Evolutionary conservation across 2,329 filamentous ascomycete genomes (phyloP).

Genomic region (Alternaria longipes): DNA sequence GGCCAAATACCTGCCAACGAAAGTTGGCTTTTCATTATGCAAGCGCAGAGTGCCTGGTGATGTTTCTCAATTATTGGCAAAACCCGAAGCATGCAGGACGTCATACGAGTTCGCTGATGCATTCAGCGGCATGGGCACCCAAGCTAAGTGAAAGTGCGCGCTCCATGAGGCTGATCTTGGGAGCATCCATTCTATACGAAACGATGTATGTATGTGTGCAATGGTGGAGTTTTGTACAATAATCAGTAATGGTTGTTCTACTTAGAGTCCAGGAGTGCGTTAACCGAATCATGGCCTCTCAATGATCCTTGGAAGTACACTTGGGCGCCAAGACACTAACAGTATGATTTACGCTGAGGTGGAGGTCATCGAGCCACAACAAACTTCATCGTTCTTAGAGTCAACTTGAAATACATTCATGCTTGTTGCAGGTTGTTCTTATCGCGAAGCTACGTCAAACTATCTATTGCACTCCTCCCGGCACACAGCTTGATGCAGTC

Average conservation of each 20-base stretch:
- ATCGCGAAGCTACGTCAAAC: background rate
- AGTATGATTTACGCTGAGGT: background rate
- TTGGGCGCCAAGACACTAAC: background rate
- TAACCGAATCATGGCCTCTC: background rate
- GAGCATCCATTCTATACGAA: background rate
- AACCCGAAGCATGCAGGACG: background rate
- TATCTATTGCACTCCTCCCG: background rate
- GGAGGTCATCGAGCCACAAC: background rate
- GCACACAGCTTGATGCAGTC: background rate
- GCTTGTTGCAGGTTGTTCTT: background rate
- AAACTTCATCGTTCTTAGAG: background rate
- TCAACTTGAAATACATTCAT: background rate
- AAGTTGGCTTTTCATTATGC: background rate
- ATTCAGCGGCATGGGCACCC: background rate
- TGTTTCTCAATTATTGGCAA: background rate
- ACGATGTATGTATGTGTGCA: background rate
- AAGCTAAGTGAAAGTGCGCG: background rate
- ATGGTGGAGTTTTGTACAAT: background rate
- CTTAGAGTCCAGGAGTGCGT: background rate
- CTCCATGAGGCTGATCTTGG: background rate
- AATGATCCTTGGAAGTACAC: background rate
- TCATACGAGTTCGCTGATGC: background rate
- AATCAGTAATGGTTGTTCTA: background rate
- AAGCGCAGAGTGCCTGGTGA: background rate
- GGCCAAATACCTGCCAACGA: background rate